Base-by-base conservation (phyloP, 2,329 filamentous ascomycete species). In the Myriosclerotinia curreyana region DNA sequence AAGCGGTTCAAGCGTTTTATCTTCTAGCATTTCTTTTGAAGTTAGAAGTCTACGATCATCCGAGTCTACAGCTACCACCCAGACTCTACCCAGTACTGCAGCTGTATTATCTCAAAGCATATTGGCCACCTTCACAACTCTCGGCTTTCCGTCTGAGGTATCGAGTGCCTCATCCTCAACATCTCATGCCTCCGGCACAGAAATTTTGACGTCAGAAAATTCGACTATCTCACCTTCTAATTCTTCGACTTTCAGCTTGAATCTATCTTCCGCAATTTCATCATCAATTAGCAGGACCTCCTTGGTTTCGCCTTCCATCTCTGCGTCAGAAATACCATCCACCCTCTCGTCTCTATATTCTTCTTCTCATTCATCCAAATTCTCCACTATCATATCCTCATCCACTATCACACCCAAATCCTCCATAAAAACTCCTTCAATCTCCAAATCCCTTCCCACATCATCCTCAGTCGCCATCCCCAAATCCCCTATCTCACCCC, bases 221-320 rank as follows among this genome's bases (percentile, higher is more conserved):
- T 34, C 11, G 20, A 56, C 25, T 17, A 22, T 56, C 11, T 34
- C 40, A 34, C 20, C 40, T 22, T 56, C 54, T 31, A 34, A 8
- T 17, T 44, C 53, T n/a, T n/a, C n/a, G n/a, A n/a, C n/a, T n/a
- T n/a, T n/a, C 38, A 56, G 53, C 17, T 31, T 44, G 38, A 44
- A 44, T 15, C 1, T 3, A n/a, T 31, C 38, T n/a, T 44, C 54
- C 42, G 34, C 6, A 34, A 11, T 31, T 46, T 34, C 15, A 44
- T 46, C 38, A 20, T 44, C 25, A 56, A 5, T 17, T 46, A 34
- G 12, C 3, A 44, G 20, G 20, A 25, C 5, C 5, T n/a, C 28
- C 17, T 56, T n/a, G 11, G 28, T 9, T 28, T 5, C 25, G 25
- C 46, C 54, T 56, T 56, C 53, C 17, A 2, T 1, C 34, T 40